These are phyloP conservation scores for Coniochaeta sp. DNA, from an alignment of 2,329 filamentous ascomycete genomes.

Conservation along the genomic window DNA sequence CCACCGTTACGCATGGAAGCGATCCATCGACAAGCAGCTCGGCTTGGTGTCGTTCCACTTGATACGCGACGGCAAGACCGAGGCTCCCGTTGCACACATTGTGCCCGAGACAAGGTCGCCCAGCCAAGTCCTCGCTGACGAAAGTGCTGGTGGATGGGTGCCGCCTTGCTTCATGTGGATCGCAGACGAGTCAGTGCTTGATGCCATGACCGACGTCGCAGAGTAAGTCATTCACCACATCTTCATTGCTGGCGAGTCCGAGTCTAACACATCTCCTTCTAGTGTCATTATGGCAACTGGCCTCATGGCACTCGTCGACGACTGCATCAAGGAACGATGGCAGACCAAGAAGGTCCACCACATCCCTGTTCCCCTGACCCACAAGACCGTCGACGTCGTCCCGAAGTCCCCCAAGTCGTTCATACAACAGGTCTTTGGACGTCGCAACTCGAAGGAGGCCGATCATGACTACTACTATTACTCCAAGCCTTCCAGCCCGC, in stretches of 20 bases:
- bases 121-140: conserved; percentile 63
- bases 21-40: conserved; percentile 61
- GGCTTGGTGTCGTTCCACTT: conserved; percentile 73
- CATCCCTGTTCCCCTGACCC: conserved; percentile 26
- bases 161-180: conserved; percentile 90
- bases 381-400: conserved; percentile 22
- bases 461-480: conserved; percentile 5
- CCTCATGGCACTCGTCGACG: conserved; percentile 79
- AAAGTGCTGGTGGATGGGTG: conserved; percentile 77
- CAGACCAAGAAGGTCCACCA: conserved; percentile 36
- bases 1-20: conserved; percentile 74
- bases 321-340: conserved; percentile 80
- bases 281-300: conserved; percentile 89
- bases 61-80: conserved; percentile 53
- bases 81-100: conserved; percentile 70
- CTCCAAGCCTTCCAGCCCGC: conserved; percentile 10
- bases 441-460: conserved; percentile 16
- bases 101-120: conserved; percentile 70
- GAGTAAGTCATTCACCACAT: conserved; percentile 53
- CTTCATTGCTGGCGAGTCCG: not conserved
- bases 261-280: conserved; percentile 5
- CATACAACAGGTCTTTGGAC: conserved; percentile 25
- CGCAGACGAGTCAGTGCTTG: conserved; percentile 62
- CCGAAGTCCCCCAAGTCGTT: conserved; percentile 21
- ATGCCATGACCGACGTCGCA: conserved; percentile 68